Evolutionary conservation across 805 yeast species (phyloP).

Genomic region (Cyberlindnera petersonii): DNA sequence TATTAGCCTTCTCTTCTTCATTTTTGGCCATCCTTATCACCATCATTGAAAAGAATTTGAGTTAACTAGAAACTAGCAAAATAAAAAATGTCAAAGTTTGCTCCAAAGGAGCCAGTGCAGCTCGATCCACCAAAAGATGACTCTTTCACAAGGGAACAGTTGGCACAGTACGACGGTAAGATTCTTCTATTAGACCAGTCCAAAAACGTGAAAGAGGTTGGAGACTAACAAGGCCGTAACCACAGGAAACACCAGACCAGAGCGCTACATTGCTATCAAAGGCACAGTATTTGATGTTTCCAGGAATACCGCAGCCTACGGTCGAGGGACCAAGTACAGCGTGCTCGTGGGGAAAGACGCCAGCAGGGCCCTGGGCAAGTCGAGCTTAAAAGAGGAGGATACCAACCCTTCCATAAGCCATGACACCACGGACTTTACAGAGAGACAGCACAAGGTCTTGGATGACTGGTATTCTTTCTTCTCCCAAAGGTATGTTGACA

Average conservation of each 20-base stretch:
- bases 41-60: too few species aligned
- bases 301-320: conserved; percentile 60
- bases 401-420: conserved; percentile 40
- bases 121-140: conserved; percentile 49
- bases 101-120: conserved; percentile 51
- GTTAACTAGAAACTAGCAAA: not conserved
- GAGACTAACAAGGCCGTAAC: conserved; percentile 1
- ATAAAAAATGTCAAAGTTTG: conserved; percentile 33
- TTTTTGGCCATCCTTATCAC: too few species aligned
- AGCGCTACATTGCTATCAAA: conserved; percentile 69
- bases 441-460: conserved; percentile 54
- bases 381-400: conserved; percentile 54
- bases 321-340: conserved; percentile 71
- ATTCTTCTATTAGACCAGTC: too few species aligned
- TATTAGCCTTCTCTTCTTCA: too few species aligned
- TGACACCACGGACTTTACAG: conserved; percentile 50
- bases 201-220: too few species aligned
- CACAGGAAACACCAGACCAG: conserved; percentile 37
- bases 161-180: conserved; percentile 45
- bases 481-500: conserved; percentile 41
- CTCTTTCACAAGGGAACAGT: conserved; percentile 39
- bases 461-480: conserved; percentile 74
- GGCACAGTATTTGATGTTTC: conserved; percentile 81
- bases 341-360: conserved; percentile 75
- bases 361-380: conserved; percentile 69